Conservation (phyloP, 306 rosid species). For the Lupinus albus region DNA sequence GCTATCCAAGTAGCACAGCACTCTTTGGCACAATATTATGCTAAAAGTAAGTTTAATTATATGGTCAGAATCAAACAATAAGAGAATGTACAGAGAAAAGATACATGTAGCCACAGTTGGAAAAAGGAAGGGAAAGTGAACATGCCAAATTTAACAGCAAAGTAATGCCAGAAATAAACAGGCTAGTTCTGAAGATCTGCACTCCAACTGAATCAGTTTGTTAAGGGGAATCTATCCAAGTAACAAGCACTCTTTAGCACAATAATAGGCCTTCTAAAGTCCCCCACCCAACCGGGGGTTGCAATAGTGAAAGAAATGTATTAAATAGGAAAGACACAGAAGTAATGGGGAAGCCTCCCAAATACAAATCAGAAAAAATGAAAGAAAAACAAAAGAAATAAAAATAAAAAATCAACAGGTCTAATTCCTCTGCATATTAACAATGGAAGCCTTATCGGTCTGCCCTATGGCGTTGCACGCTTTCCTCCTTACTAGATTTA, state of each 20-base stretch:
- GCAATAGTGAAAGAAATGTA: background rate
- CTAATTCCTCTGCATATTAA: background rate
- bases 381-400: background rate
- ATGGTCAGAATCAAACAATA: constrained; percentile 31
- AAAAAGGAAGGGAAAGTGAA: background rate
- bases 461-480: too few species aligned
- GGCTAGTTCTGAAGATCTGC: background rate
- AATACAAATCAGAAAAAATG: background rate
- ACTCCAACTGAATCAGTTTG: background rate
- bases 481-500: too few species aligned
- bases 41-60: constrained; percentile 8
- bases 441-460: background rate
- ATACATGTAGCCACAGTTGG: constrained; percentile 3
- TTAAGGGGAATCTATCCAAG: background rate
- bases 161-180: background rate
- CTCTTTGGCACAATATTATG: constrained; percentile 6
- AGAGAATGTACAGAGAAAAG: constrained; percentile 21
- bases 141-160: constrained; percentile 6
- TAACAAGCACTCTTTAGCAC: background rate
- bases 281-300: background rate
- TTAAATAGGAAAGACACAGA: background rate
- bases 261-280: background rate
- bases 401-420: background rate
- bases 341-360: background rate
- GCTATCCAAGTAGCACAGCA: background rate